A percentile compares a stretch with the other conserved stretches of the same genome.
Evolutionary conservation across 2,329 filamentous ascomycete genomes (phyloP).

Genomic region (Penicillium sp.): DNA sequence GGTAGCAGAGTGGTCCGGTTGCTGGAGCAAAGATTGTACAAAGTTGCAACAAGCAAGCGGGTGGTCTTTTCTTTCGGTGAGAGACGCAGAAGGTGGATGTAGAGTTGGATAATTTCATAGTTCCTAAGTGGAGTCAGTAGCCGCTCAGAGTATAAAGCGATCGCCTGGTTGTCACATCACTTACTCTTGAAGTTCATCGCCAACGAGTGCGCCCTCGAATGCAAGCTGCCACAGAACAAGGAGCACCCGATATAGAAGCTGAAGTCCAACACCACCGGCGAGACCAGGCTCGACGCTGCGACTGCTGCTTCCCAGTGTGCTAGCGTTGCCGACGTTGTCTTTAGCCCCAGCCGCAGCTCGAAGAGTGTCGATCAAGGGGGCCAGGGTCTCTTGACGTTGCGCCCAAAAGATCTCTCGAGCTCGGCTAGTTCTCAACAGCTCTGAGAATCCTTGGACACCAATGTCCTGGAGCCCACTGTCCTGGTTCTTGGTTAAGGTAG

Average conservation of each 20-base stretch:
- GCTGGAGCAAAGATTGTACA: slow-evolving; percentile 79
- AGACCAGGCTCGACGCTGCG: slow-evolving; percentile 63
- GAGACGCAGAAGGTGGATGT: slow-evolving; percentile 84
- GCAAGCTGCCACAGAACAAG: slow-evolving; percentile 95
- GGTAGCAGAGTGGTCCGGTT: slow-evolving; percentile 70
- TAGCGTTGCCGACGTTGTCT: slow-evolving; percentile 65
- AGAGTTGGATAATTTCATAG: slow-evolving; percentile 86
- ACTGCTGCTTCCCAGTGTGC: slow-evolving; percentile 56
- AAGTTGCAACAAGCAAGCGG: slow-evolving; percentile 80
- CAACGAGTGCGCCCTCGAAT: slow-evolving; percentile 71
- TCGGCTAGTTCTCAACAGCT: slow-evolving; percentile 70
- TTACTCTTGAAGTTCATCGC: slow-evolving; percentile 69
- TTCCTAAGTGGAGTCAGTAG: slow-evolving; percentile 56
- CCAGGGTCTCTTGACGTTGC: slow-evolving; percentile 78
- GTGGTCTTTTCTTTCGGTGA: slow-evolving; percentile 99
- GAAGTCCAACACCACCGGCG: slow-evolving; percentile 78
- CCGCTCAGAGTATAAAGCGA: slow-evolving; percentile 6
- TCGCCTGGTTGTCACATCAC: slow-evolving; percentile 5
- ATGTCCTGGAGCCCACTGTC: slow-evolving; percentile 94
- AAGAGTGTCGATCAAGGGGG: slow-evolving; percentile 78
- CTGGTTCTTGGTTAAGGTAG: slow-evolving; percentile 74
- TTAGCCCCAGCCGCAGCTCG: slow-evolving; percentile 69
- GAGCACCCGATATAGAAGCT: slow-evolving; percentile 90
- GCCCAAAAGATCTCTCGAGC: slow-evolving; percentile 86
- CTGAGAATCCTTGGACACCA: slow-evolving; percentile 86